Conservation (phyloP, 108 stramenopile species). For the Cyclotella choctawhatcheeana region DNA sequence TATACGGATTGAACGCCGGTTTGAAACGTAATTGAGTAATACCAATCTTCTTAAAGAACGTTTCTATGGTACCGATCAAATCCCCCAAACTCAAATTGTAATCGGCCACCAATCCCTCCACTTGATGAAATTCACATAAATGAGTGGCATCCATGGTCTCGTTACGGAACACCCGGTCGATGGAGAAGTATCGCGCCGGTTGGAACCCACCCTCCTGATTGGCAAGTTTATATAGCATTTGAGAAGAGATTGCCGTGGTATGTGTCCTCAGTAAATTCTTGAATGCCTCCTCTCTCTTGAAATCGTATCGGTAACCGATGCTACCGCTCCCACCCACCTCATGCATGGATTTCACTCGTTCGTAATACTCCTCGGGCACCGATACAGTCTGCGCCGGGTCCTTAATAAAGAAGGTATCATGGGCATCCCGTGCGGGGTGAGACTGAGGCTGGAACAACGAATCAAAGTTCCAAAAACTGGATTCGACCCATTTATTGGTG, state of each 20-base stretch:
- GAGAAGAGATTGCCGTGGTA: slow-evolving; percentile 97
- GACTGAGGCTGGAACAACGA: slow-evolving; percentile 99
- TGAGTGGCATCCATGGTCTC: slow-evolving; percentile 99
- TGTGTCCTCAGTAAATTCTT: slow-evolving; percentile 99
- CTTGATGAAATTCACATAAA: slow-evolving; percentile 99
- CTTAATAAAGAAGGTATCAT: slow-evolving; percentile 99
- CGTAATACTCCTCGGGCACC: slow-evolving; percentile 97
- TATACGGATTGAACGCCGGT: slow-evolving; percentile 99
- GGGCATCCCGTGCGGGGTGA: slow-evolving; percentile 99
- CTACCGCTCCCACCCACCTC: slow-evolving; percentile 93
- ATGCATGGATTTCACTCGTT: slow-evolving; percentile 98
- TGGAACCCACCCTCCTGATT: slow-evolving; percentile 96
- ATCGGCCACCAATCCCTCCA: slow-evolving; percentile 99
- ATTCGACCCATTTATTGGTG: slow-evolving; percentile 99
- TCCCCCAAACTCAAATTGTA: slow-evolving; percentile 97
- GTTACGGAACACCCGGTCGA: slow-evolving; percentile 99
- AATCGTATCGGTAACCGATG: slow-evolving; percentile 96
- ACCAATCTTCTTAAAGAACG: slow-evolving; percentile 99
- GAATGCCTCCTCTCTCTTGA: slow-evolving; percentile 94
- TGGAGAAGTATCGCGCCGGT: slow-evolving; percentile 96
- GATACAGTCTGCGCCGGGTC: slow-evolving; percentile 83
- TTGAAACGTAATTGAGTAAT: slow-evolving; percentile 99
- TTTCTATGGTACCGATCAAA: slow-evolving; percentile 97
- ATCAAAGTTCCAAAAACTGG: slow-evolving; percentile 99
- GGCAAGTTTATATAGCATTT: slow-evolving; percentile 96